Evolutionary conservation across 179 eudicot genomes (phyloP).

Genomic region (Beta corolliflora): DNA sequence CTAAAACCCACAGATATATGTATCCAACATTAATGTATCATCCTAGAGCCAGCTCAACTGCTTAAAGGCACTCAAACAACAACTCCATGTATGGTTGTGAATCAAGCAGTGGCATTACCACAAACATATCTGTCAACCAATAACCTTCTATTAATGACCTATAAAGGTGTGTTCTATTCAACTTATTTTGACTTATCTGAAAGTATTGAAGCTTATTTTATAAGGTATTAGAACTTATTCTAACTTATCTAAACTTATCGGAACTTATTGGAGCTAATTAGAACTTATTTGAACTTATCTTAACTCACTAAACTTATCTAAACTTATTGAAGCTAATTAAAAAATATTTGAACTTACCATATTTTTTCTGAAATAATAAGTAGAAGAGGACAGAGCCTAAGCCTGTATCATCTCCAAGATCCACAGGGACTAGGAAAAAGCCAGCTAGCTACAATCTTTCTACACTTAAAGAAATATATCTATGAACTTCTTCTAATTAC

Average conservation of each 20-base stretch:
- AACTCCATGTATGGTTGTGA: neutral
- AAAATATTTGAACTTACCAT: no score
- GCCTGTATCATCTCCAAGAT: neutral
- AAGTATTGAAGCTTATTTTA: no score
- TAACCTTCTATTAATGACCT: neutral
- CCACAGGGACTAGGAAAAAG: neutral
- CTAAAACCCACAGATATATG: neutral
- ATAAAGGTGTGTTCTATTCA: neutral
- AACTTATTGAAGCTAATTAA: no score
- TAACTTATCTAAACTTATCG: no score
- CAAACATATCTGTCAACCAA: neutral
- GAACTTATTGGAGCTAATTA: no score
- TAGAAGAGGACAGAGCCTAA: no score
- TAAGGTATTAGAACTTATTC: no score
- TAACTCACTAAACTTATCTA: no score
- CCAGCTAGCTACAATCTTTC: neutral
- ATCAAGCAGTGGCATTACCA: neutral
- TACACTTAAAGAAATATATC: neutral
- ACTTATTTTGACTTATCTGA: no score
- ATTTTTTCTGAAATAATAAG: no score
- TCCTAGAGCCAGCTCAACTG: neutral
- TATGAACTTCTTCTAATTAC: neutral
- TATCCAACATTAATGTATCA: neutral
- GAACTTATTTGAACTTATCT: no score
- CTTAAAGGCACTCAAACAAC: neutral